phyloP scores from a whole-genome alignment of 352 stramenopile genomes.

The Lagenidium giganteum region DNA sequence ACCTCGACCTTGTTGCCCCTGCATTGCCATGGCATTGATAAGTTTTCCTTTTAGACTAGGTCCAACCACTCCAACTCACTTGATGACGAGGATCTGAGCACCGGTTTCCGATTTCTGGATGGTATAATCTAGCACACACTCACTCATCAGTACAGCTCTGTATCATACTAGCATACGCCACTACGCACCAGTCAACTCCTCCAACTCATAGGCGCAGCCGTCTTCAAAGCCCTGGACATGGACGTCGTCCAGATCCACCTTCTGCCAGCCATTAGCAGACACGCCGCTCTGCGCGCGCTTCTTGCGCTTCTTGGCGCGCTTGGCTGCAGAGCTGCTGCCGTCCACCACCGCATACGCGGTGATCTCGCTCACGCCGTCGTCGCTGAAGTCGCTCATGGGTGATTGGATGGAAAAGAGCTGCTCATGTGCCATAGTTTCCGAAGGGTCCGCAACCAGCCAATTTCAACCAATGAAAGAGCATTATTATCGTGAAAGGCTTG shows the following conservation, averaged over 20 bases:
- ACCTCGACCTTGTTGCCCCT: slow-evolving; percentile 51
- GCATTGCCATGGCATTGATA: too few relatives aligned
- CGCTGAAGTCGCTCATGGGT: slow-evolving; percentile 17
- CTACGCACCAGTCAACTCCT: slow-evolving; percentile 68
- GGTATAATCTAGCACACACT: slow-evolving; percentile 36
- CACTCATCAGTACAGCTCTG: background rate
- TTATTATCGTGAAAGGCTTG: background rate
- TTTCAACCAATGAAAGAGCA: slow-evolving; percentile 17
- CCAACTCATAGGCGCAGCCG: slow-evolving; percentile 75
- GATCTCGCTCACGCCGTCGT: slow-evolving; percentile 22
- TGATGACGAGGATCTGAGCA: slow-evolving; percentile 47
- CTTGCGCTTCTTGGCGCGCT: slow-evolving; percentile 56
- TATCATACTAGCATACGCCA: background rate
- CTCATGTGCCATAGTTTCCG: background rate
- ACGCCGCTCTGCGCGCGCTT: slow-evolving; percentile 23
- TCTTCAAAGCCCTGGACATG: slow-evolving; percentile 82
- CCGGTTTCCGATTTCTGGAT: slow-evolving; percentile 50
- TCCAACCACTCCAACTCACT: slow-evolving; percentile 11
- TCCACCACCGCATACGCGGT: slow-evolving; percentile 24
- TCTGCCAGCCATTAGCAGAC: slow-evolving; percentile 36
- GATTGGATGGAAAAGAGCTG: slow-evolving; percentile 4
- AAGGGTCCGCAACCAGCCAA: slow-evolving; percentile 21
- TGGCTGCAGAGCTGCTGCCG: slow-evolving; percentile 14
- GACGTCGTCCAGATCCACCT: slow-evolving; percentile 70
- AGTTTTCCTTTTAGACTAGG: slow-evolving; percentile 37